Percentiles rank a stretch among this genome's conserved stretches.
These are phyloP conservation scores for Coniochaeta hoffmannii DNA, from an alignment of 2,329 filamentous ascomycete genomes.

Conservation along the genomic window DNA sequence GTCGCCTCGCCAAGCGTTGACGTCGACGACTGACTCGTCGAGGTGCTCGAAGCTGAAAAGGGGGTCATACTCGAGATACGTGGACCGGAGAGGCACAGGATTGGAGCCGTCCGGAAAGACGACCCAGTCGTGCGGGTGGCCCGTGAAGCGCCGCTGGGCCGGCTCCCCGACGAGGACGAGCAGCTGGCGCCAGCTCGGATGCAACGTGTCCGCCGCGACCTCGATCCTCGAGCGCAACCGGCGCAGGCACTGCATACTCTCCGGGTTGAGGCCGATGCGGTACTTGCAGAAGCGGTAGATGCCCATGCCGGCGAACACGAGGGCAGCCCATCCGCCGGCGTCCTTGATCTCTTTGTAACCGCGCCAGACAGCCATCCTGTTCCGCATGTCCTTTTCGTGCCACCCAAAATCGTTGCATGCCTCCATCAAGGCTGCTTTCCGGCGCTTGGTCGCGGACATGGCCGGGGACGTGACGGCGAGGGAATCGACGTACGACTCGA, in stretches of 20 bases:
- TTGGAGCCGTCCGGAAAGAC: conserved; percentile 23
- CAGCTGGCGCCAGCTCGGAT: conserved; percentile 45
- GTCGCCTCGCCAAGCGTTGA: conserved; percentile 36
- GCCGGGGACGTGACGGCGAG: conserved; percentile 23
- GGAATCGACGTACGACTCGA: conserved; percentile 39
- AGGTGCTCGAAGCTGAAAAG: conserved; percentile 40
- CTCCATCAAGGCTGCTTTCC: conserved; percentile 43
- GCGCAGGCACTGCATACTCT: conserved; percentile 35
- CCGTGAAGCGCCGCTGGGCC: conserved; percentile 30
- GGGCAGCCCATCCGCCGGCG: conserved; percentile 44
- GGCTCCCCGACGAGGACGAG: conserved; percentile 36
- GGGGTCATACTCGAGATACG: conserved; percentile 37
- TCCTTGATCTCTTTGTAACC: conserved; percentile 53
- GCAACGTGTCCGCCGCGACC: conserved; percentile 43
- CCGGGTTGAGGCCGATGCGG: conserved; percentile 42
- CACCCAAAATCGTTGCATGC: conserved; percentile 46
- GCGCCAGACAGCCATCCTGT: conserved; percentile 42
- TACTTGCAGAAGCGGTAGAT: conserved; percentile 56
- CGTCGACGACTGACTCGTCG: conserved; percentile 41
- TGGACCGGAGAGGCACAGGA: conserved; percentile 34
- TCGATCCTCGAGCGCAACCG: conserved; percentile 39
- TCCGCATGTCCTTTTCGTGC: conserved; percentile 44
- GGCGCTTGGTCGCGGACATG: conserved; percentile 36
- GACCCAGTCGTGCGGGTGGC: conserved; percentile 46
- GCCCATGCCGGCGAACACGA: conserved; percentile 50